These are phyloP conservation scores for Plasmodium billcollinsi DNA, from an alignment of 169 alveolate species.

Conservation along the genomic window DNA sequence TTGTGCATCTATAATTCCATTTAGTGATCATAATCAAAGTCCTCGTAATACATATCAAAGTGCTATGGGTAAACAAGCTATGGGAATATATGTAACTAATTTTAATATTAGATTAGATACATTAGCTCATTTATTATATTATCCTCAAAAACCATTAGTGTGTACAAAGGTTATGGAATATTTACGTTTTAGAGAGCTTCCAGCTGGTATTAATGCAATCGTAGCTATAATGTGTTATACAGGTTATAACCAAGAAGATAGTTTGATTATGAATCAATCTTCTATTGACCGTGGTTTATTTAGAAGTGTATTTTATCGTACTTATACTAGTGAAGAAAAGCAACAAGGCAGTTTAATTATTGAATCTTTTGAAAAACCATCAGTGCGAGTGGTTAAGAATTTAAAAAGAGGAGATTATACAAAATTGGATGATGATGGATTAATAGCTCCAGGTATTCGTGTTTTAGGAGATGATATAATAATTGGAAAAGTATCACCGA, in stretches of 20 bases:
- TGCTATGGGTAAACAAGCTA: constrained; percentile 99
- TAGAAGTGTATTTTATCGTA: constrained; percentile 98
- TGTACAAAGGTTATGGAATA: constrained; percentile 98
- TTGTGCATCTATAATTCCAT: constrained; percentile 99
- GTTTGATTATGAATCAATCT: constrained; percentile 97
- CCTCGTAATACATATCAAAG: constrained; percentile 99
- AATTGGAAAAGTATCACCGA: constrained; percentile 97
- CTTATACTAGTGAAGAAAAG: constrained; percentile 96
- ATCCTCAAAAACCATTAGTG: constrained; percentile 99
- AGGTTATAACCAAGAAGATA: constrained; percentile 99
- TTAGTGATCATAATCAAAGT: constrained; percentile 99
- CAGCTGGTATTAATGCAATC: constrained; percentile 99
- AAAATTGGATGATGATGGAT: constrained; percentile 97
- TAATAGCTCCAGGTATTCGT: constrained; percentile 97
- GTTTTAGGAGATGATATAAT: constrained; percentile 99
- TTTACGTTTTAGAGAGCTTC: constrained; percentile 98
- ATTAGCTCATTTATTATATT: constrained; percentile 96
- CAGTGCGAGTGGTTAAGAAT: constrained; percentile 88
- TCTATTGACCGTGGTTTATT: constrained; percentile 98
- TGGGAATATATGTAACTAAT: constrained; percentile 99
- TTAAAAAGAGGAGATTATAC: constrained; percentile 95
- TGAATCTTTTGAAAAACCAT: constrained; percentile 96
- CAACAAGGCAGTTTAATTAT: constrained; percentile 91
- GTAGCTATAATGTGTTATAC: constrained; percentile 99
- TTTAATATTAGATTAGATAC: constrained; percentile 99